Base-by-base conservation (phyloP, 2,329 filamentous ascomycete species). In the Ophiostoma triangulosporum region DNA sequence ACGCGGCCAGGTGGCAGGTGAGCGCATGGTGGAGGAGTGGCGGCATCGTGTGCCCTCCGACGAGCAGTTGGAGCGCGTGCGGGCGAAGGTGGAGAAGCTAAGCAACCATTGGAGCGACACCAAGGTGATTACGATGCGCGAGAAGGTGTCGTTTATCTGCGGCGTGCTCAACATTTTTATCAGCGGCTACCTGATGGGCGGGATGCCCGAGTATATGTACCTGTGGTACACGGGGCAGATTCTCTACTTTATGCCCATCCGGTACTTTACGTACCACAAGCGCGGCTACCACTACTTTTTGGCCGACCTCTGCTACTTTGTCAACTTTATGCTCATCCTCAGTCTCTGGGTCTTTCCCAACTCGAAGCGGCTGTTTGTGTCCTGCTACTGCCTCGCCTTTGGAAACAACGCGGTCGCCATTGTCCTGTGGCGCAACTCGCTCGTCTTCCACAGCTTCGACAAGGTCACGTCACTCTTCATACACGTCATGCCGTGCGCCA, bases 391-490 rank as follows among this genome's bases (percentile, higher is more conserved):
- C 63, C 74, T 98, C 32, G 87, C 90, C 9, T 94, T 88, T 64
- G 93, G 93, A 58, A 98, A 98, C 69, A 98, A 98, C 65, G 93
- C 93, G 20, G 83, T 96, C 48, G 93, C 93, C 12, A 97, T 98
- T 66, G 89, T 93, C 65, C 93, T 98, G 90, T 98, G 93, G 93
- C 83, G 93, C 59, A 98, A 98, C 67, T 96, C 90, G 31, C 79
- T 98, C 64, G 93, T 98, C 48, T 98, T 98, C 68, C 93, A 98
- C 73, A 95, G 88, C 64, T 83, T 98, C 69, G 93, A 98, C 75
- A 98, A 98, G 69, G 89, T 97, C 57, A 94, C 90, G 12, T 93
- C 88, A 65, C 76, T 98, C n/a, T 98, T 98, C 71, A 96, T 98
- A 61, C 93, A 98, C 68, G 95, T 98, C 63, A 98, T 98, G 91